Evolutionary conservation across 1,139 yeast genomes (phyloP), one percentile per base, ranked within the genome.

Genomic region (Saccharomyces pastorianus): DNA sequence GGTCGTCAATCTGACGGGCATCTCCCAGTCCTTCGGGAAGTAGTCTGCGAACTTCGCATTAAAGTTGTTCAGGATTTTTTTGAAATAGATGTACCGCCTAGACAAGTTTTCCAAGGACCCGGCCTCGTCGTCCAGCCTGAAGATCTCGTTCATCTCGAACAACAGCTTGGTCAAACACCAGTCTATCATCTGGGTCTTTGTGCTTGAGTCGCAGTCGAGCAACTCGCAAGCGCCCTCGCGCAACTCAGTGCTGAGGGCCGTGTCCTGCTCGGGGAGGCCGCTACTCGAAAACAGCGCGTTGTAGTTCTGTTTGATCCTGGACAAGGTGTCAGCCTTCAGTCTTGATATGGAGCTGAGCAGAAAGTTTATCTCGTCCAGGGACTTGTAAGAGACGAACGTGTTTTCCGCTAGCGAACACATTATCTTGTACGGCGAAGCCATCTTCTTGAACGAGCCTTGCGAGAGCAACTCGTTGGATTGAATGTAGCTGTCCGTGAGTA

Each of bases 61-160:
- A 58, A 85, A 82, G 53, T 81, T 79, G 50, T 78, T 78, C 55
- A 91, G 71, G 0, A 88, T 78, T 60, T 87, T 83, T 61, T 85
- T 84, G 70, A 89, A 85, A 69, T 87, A 93, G 32, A 91, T 79
- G 67, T 82, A 93, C 51, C 99, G 75, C 61, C 98, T 75, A 20
- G 82, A 79, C 49, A 93, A 73, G 69, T 93, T 93, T 58, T 93
- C 99, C 58, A 93, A 73, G 1, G 96, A 85, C 0, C 97, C 97
- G 0, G 99, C 98, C 70, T 91, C 99, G 62, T 90, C 97, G 20
- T 82, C 76, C 29, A 83, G 77, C 55, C 82, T 80, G 71, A 93
- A 93, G 13, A 93, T 88, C 26, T 81, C 74, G 47, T 80, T 79
- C 55, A 93, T 83, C 64, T 91, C 98, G 60, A 80, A 79, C 55